phyloP scores from a whole-genome alignment of 495 filamentous ascomycete genomes.

The Aspergillus conjunctus region DNA sequence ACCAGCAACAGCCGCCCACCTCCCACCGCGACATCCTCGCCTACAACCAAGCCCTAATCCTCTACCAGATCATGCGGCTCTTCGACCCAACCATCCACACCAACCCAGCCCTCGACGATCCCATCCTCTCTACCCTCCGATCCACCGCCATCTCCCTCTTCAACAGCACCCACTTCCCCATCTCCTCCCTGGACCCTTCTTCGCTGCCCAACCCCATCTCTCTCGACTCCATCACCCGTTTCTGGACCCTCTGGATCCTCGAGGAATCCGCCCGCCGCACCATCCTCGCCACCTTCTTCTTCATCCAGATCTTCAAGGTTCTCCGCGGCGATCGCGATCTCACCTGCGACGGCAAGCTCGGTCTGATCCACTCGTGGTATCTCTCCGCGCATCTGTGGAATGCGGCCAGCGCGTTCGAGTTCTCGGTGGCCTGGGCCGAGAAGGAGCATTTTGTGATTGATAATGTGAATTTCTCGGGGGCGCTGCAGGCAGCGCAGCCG shows the following conservation, averaged over 20 bases:
- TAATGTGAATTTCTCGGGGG: slow-evolving; percentile 38
- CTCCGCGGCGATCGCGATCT: slow-evolving; percentile 31
- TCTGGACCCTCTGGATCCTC: slow-evolving; percentile 48
- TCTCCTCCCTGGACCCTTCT: background rate
- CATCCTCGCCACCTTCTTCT: slow-evolving; percentile 43
- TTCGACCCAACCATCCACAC: slow-evolving; percentile 59
- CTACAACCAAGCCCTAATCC: slow-evolving; percentile 37
- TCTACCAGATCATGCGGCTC: slow-evolving; percentile 52
- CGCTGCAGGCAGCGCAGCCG: slow-evolving; percentile 35
- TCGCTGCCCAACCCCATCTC: slow-evolving; percentile 20
- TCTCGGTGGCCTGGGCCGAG: slow-evolving; percentile 49
- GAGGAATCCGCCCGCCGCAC: slow-evolving; percentile 53
- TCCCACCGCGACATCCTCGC: slow-evolving; percentile 32
- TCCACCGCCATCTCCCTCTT: slow-evolving; percentile 26
- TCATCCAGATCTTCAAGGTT: slow-evolving; percentile 40
- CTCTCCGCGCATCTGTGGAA: slow-evolving; percentile 52
- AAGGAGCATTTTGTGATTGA: slow-evolving; percentile 47
- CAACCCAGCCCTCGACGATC: slow-evolving; percentile 46
- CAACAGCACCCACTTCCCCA: slow-evolving; percentile 26
- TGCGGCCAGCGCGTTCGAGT: slow-evolving; percentile 45
- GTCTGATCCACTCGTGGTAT: slow-evolving; percentile 44
- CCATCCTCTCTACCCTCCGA: slow-evolving; percentile 43
- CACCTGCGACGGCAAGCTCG: slow-evolving; percentile 38
- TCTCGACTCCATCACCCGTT: slow-evolving; percentile 31
- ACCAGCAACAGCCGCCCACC: slow-evolving; percentile 28